Evolutionary conservation across 164 flowering plant genomes (phyloP), one percentile per base, ranked within the genome.

Genomic region (Tetrastigma voinierianum): DNA sequence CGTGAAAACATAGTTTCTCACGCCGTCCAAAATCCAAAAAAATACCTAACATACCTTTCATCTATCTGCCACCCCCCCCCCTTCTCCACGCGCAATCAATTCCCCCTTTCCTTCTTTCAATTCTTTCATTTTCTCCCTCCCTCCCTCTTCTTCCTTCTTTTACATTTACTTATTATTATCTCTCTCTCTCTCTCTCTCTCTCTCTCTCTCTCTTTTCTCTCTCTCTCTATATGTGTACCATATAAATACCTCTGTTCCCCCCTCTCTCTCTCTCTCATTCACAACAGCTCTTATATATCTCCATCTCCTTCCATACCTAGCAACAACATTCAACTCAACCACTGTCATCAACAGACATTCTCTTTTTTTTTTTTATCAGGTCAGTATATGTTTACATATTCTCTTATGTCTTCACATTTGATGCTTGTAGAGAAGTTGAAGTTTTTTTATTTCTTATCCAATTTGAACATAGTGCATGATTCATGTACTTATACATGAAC

Each of bases 11-110:
- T 67, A 77, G 69, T 72, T 76, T 77, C 79, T 77, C 79, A 82
- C 87, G 85, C 88, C 88, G 86, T 81, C 88, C 88, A 86, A 84
- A 32, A 32, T 7, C n/a, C n/a, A n/a, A n/a, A n/a, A n/a, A n/a
- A n/a, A n/a, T n/a, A n/a, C n/a, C n/a, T 7, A 32, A 84, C 72
- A 69, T 71, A 63, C 76, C 74, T 78, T 78, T 75, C 70, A 68
- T 65, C 69, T 61, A 57, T 75, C 78, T 75, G 87, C 85, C 84
- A 81, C 83, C 86, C 86, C 84, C 86, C 83, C 86, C 86, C 84
- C 86, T 3, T 32, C 40, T 2, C 40, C 84, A 83, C 86, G 87
- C 87, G 86, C 79, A 83, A 68, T 86, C 78, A 67, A 75, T 80
- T 32, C 52, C 13, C 32, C 52, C 57, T 21, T 9, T 62, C 19